These are phyloP conservation scores for Phragmites australis DNA, from an alignment of 176 grass and related monocot genomes.

Conservation along the genomic window DNA sequence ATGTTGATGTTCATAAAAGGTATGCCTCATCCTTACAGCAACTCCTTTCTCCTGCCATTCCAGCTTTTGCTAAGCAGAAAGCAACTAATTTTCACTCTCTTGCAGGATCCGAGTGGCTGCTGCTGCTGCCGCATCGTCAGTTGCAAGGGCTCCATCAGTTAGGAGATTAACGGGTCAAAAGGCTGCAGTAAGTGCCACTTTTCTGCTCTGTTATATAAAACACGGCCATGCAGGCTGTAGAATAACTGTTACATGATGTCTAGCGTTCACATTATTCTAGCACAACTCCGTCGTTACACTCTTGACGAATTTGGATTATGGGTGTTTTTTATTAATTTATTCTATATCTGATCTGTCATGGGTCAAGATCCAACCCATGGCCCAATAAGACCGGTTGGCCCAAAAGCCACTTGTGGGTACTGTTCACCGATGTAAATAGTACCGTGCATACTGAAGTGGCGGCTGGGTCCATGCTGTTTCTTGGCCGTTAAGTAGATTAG, in stretches of 20 bases:
- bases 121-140: conserved; percentile 87
- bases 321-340: background rate
- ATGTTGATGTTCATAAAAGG: conserved; percentile 99
- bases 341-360: conserved; percentile 12
- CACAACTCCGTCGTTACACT: background rate
- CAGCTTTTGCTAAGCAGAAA: conserved; percentile 12
- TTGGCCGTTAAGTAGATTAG: no score
- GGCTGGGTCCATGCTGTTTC: no score
- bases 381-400: no score
- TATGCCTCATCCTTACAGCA: conserved; percentile 19
- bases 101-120: conserved; percentile 91
- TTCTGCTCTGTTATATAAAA: conserved; percentile 5
- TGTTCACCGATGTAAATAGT: no score
- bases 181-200: conserved; percentile 63
- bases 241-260: conserved; percentile 4
- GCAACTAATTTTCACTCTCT: conserved; percentile 30
- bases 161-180: conserved; percentile 88
- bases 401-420: no score
- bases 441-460: no score
- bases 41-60: conserved; percentile 20
- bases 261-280: background rate
- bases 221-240: background rate
- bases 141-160: conserved; percentile 90
- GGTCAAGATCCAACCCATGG: no score
- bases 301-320: background rate